Percentiles rank a stretch among this genome's conserved stretches.
Evolutionary conservation across 2,329 filamentous ascomycete genomes (phyloP).

Genomic region (Stagonosporopsis cucurbitacearum): DNA sequence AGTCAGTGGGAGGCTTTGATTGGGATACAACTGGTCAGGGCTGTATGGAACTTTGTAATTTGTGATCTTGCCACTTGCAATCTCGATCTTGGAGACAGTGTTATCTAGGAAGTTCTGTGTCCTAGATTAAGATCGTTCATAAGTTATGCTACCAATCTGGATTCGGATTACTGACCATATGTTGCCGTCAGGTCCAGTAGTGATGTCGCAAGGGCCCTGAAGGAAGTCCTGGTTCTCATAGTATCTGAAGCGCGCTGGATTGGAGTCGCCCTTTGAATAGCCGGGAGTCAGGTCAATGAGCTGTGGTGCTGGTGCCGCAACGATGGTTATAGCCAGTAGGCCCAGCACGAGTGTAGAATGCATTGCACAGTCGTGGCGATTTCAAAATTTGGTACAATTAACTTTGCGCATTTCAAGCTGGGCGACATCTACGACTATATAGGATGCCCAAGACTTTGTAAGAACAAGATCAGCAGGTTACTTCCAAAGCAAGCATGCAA

Average conservation of each 20-base stretch:
- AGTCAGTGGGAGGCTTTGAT: conserved; percentile 10
- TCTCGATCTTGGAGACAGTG: conserved; percentile 17
- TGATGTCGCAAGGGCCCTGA: conserved; percentile 18
- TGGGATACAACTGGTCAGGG: conserved; percentile 13
- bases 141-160: not conserved
- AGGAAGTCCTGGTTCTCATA: conserved; percentile 11
- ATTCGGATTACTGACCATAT: not conserved
- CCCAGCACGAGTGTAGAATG: not conserved
- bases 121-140: not conserved
- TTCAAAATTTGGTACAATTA: not conserved
- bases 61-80: conserved; percentile 10
- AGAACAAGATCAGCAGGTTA: not conserved
- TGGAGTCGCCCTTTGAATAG: conserved; percentile 17
- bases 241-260: conserved; percentile 11
- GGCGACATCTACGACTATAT: not conserved
- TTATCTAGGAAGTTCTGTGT: conserved; percentile 19
- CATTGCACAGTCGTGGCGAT: not conserved
- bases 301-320: conserved; percentile 13
- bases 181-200: conserved; percentile 15
- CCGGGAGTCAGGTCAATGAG: conserved; percentile 9
- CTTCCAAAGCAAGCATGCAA: not conserved
- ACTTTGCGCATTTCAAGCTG: not conserved
- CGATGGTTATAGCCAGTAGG: not conserved
- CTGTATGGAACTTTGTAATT: conserved; percentile 16
- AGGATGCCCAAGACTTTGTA: not conserved